A percentile compares a stretch with the other conserved stretches of the same genome.
Conservation (phyloP, 73 alveolate species). For the Durusdinium trenchii region DNA sequence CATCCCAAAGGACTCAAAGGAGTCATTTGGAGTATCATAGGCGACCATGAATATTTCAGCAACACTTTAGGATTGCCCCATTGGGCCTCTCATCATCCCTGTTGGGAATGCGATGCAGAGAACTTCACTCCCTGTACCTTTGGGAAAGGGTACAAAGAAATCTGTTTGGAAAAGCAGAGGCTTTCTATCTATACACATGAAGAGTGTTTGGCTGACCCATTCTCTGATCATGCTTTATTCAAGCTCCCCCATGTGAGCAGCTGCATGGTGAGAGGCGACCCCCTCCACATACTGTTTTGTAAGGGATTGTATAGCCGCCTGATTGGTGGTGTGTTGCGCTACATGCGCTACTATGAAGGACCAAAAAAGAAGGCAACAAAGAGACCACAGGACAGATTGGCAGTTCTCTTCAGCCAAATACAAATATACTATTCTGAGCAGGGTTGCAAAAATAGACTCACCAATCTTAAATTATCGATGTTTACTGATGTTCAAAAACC, state of each 20-base stretch:
- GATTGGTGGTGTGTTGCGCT: conserved; percentile 10
- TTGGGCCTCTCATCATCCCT: not conserved
- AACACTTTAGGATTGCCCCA: not conserved
- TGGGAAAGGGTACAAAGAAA: conserved; percentile 17
- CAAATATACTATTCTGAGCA: not conserved
- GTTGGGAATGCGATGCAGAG: conserved; percentile 54
- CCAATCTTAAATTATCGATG: conserved; percentile 10
- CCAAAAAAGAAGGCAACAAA: not conserved
- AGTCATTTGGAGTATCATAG: not conserved
- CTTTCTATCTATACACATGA: not conserved
- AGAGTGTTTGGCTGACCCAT: not conserved
- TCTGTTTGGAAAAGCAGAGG: conserved; percentile 48
- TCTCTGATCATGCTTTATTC: conserved; percentile 8
- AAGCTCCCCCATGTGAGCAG: not conserved
- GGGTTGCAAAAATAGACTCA: conserved; percentile 7
- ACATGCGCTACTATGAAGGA: conserved; percentile 39
- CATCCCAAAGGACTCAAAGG: not conserved
- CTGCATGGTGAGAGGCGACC: conserved; percentile 19
- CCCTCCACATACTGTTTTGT: conserved; percentile 14
- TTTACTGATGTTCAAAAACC: conserved; percentile 15
- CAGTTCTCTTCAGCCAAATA: not conserved
- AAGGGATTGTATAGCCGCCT: conserved; percentile 5
- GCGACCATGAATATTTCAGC: not conserved
- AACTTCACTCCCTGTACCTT: not conserved
- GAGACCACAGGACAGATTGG: conserved; percentile 2